phyloP scores from a whole-genome alignment of 2,329 filamentous ascomycete genomes.

The Fusarium albidum region DNA sequence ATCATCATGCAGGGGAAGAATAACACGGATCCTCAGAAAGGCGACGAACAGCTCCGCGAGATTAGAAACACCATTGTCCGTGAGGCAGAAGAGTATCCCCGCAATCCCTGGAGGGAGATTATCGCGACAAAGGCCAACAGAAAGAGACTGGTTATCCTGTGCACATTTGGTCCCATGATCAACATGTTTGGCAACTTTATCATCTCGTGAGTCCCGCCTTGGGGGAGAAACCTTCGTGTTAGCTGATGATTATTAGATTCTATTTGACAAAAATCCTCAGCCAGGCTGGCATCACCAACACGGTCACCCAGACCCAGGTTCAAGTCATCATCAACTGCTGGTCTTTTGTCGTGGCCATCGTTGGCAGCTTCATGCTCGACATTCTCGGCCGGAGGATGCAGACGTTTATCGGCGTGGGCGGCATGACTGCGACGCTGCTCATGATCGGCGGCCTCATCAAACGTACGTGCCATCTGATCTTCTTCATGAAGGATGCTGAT shows the following conservation, averaged over 20 bases:
- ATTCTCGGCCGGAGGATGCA: slow-evolving; percentile 44
- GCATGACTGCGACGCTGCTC: slow-evolving; percentile 36
- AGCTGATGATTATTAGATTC: slow-evolving; percentile 19
- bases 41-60: slow-evolving; percentile 23
- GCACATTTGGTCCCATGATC: slow-evolving; percentile 38
- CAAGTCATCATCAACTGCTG: slow-evolving; percentile 48
- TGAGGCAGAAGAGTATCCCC: slow-evolving; percentile 37
- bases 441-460: slow-evolving; percentile 40
- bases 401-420: slow-evolving; percentile 37
- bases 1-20: slow-evolving; percentile 51
- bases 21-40: slow-evolving; percentile 35
- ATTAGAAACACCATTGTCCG: slow-evolving; percentile 36
- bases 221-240: neutral
- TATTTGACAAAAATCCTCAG: slow-evolving; percentile 42
- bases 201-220: slow-evolving; percentile 35
- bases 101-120: slow-evolving; percentile 40
- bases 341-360: slow-evolving; percentile 45
- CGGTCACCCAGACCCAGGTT: slow-evolving; percentile 37
- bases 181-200: slow-evolving; percentile 45
- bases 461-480: slow-evolving; percentile 11
- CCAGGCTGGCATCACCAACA: slow-evolving; percentile 42
- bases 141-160: slow-evolving; percentile 37
- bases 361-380: slow-evolving; percentile 46
- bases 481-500: neutral
- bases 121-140: slow-evolving; percentile 36